phyloP scores from a whole-genome alignment of 768 basidiomycete genomes.

The Pleurotus platypus region DNA sequence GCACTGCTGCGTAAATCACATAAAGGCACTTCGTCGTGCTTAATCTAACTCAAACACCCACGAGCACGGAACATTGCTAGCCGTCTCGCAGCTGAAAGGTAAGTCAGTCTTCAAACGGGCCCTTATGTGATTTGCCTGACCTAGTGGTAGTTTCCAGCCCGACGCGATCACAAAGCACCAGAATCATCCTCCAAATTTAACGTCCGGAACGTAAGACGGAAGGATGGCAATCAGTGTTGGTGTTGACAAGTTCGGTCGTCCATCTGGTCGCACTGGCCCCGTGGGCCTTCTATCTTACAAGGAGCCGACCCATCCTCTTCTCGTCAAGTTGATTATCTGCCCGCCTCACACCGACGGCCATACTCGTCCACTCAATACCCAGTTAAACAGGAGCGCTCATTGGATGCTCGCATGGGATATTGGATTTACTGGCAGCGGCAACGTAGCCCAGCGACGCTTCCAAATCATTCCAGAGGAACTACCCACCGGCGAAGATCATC shows the following conservation, averaged over 20 bases:
- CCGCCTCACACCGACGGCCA: neutral
- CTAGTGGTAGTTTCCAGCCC: too few species aligned
- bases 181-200: too few species aligned
- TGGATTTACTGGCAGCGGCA: neutral
- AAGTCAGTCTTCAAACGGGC: too few species aligned
- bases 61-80: too few species aligned
- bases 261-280: neutral
- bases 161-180: too few species aligned
- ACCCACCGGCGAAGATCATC: neutral
- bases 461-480: neutral
- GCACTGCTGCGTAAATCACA: too few species aligned
- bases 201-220: too few species aligned
- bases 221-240: too few species aligned
- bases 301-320: neutral
- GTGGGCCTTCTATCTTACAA: neutral
- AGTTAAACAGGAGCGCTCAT: neutral
- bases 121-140: too few species aligned
- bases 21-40: too few species aligned
- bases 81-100: too few species aligned
- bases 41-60: too few species aligned
- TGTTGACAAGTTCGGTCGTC: neutral
- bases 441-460: conserved; percentile 1
- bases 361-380: neutral
- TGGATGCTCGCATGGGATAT: conserved; percentile 1
- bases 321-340: neutral